phyloP scores from a whole-genome alignment of 1,284 basidiomycete species.

The Leucoagaricus sp. region DNA sequence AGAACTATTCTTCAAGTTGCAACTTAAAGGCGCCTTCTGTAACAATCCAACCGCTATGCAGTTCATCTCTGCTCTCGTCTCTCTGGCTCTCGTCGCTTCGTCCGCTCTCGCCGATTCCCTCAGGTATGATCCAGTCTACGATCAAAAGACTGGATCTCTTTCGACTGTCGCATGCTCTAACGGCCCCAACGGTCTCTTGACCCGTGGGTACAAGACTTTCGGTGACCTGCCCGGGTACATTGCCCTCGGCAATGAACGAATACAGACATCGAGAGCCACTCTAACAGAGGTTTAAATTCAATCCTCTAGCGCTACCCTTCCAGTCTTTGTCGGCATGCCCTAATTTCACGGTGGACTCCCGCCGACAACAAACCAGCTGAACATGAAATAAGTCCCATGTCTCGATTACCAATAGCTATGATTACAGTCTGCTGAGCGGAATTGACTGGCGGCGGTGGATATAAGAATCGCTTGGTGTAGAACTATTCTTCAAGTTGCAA shows the following conservation, averaged over 20 bases:
- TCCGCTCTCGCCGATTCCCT: conserved; percentile 33
- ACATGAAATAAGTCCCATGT: neutral
- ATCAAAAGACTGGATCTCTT: conserved; percentile 35
- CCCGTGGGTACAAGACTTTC: conserved; percentile 39
- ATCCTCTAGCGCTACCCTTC: neutral
- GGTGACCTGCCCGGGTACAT: conserved; percentile 36
- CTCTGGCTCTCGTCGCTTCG: conserved; percentile 19
- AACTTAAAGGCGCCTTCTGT: neutral
- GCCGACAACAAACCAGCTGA: conserved; percentile 2
- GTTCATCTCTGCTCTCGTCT: conserved; percentile 22
- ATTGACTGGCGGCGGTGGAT: no score
- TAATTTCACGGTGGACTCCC: neutral
- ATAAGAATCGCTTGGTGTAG: no score
- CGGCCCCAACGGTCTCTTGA: conserved; percentile 53
- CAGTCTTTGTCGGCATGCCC: neutral
- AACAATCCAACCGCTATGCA: conserved; percentile 25
- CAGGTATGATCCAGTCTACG: conserved; percentile 44
- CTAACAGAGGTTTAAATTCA: neutral
- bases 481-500: conserved; percentile 3
- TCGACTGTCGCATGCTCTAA: conserved; percentile 49
- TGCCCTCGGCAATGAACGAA: neutral
- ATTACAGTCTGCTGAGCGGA: no score
- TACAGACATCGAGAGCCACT: neutral
- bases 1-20: conserved; percentile 5
- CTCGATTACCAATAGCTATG: no score